These are phyloP conservation scores for Psilocybe subaeruginosa DNA, from an alignment of 768 basidiomycete species.

Conservation along the genomic window DNA sequence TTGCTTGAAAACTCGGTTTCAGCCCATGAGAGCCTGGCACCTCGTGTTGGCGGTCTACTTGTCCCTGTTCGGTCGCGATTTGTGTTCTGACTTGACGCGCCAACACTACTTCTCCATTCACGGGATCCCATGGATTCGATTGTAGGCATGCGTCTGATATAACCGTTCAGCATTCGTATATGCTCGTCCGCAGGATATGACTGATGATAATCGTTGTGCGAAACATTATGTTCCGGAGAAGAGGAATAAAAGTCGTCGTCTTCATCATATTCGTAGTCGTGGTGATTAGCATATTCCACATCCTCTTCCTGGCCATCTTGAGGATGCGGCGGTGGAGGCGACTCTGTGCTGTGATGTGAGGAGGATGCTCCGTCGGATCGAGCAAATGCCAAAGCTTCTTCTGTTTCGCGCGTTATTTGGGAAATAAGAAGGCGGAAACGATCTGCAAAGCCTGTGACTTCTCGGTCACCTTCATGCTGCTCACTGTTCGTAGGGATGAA, in stretches of 20 bases:
- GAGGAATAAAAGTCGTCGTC: slow-evolving; percentile 30
- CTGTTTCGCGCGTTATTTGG: slow-evolving; percentile 55
- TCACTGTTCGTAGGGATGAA: slow-evolving; percentile 16
- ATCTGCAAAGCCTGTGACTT: slow-evolving; percentile 47
- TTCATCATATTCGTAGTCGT: slow-evolving; percentile 27
- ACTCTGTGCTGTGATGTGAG: slow-evolving; percentile 19
- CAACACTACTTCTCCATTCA: slow-evolving; percentile 44
- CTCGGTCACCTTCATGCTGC: slow-evolving; percentile 28
- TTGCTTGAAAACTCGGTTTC: slow-evolving; percentile 21
- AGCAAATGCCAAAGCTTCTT: slow-evolving; percentile 47
- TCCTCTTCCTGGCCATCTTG: slow-evolving; percentile 14
- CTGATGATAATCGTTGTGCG: slow-evolving; percentile 35
- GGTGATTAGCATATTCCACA: slow-evolving; percentile 16
- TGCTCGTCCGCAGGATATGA: slow-evolving; percentile 50
- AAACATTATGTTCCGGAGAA: slow-evolving; percentile 19
- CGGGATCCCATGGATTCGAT: slow-evolving; percentile 76
- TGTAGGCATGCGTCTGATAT: slow-evolving; percentile 77
- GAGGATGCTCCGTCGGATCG: slow-evolving; percentile 29
- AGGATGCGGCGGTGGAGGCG: slow-evolving; percentile 1
- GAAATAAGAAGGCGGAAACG: slow-evolving; percentile 54
- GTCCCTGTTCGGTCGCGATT: slow-evolving; percentile 20
- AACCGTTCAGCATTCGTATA: slow-evolving; percentile 64
- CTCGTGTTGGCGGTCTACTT: slow-evolving; percentile 43
- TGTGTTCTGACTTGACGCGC: slow-evolving; percentile 23
- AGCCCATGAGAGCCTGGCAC: slow-evolving; percentile 33